phyloP scores from a whole-genome alignment of 129 eudicot species.

The Scalesia atractyloides region DNA sequence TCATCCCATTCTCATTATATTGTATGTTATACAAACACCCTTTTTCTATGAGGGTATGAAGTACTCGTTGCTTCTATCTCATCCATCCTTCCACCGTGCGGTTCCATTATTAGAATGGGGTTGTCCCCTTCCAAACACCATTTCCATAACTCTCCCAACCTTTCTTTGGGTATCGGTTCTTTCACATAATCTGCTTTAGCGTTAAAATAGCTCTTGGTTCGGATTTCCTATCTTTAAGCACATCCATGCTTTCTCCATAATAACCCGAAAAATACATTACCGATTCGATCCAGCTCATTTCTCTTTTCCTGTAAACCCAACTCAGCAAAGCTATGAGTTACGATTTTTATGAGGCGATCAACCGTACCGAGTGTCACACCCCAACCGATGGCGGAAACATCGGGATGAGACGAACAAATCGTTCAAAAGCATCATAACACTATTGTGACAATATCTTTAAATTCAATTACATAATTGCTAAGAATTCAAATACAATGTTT shows the following conservation, averaged over 20 bases:
- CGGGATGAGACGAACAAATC: too few species aligned
- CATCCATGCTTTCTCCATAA: neutral
- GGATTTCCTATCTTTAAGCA: constrained; percentile 1
- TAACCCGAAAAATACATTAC: neutral
- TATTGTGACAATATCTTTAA: too few species aligned
- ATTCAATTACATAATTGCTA: too few species aligned
- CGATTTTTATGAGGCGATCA: neutral
- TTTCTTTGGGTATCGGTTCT: neutral
- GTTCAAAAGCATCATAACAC: too few species aligned
- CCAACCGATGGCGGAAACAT: too few species aligned
- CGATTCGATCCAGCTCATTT: constrained; percentile 11
- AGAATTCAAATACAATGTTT: too few species aligned
- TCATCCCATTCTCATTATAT: neutral
- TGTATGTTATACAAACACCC: constrained; percentile 10
- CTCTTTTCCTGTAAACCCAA: neutral
- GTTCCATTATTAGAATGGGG: constrained; percentile 8
- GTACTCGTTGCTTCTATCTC: neutral
- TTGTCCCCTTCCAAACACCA: constrained; percentile 9
- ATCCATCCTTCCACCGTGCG: constrained; percentile 9
- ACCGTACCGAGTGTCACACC: neutral
- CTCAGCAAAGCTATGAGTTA: neutral
- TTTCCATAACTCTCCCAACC: neutral
- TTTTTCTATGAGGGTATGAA: neutral
- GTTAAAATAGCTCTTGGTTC: neutral
- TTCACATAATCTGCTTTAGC: constrained; percentile 5